These are phyloP conservation scores for Mycena olivaceomarginata DNA, from an alignment of 768 basidiomycete species.

Conservation along the genomic window DNA sequence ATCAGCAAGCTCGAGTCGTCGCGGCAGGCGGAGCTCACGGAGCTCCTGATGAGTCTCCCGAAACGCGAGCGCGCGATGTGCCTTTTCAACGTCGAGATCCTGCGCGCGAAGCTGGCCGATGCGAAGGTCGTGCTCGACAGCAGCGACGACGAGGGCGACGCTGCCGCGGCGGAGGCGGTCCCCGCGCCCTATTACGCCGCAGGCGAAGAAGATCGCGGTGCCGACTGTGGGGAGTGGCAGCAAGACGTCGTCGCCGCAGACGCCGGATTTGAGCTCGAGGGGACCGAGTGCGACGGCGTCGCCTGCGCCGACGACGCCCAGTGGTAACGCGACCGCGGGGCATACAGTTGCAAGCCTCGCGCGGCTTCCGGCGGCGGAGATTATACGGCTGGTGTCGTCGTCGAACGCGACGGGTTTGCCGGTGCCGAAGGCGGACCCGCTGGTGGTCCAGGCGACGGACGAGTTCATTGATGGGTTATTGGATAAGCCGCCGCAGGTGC, in stretches of 20 bases:
- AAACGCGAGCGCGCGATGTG: conserved; percentile 95
- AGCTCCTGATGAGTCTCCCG: conserved; percentile 89
- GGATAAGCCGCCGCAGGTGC: conserved; percentile 71
- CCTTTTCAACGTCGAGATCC: conserved; percentile 89
- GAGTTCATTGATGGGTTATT: conserved; percentile 80
- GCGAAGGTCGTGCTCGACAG: conserved; percentile 89
- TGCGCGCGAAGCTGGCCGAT: conserved; percentile 86
- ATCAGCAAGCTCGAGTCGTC: conserved; percentile 78
- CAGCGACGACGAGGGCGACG: conserved; percentile 74
- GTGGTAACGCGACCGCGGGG: conserved; percentile 58
- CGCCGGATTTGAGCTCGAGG: conserved; percentile 85
- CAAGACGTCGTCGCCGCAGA: conserved; percentile 73
- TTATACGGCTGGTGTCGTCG: conserved; percentile 78
- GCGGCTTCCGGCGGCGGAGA: conserved; percentile 83
- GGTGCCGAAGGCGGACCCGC: conserved; percentile 81
- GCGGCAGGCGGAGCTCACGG: conserved; percentile 80
- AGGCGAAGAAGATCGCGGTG: conserved; percentile 72
- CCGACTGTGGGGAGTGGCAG: conserved; percentile 47
- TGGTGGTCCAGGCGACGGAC: conserved; percentile 82
- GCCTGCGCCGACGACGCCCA: conserved; percentile 79
- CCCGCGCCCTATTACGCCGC: conserved; percentile 75
- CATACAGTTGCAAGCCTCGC: conserved; percentile 85
- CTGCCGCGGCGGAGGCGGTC: conserved; percentile 49
- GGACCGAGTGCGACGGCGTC: conserved; percentile 85
- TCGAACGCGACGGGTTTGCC: conserved; percentile 71